Conservation (phyloP, 1,284 basidiomycete genomes). For the Tilletia caries region DNA sequence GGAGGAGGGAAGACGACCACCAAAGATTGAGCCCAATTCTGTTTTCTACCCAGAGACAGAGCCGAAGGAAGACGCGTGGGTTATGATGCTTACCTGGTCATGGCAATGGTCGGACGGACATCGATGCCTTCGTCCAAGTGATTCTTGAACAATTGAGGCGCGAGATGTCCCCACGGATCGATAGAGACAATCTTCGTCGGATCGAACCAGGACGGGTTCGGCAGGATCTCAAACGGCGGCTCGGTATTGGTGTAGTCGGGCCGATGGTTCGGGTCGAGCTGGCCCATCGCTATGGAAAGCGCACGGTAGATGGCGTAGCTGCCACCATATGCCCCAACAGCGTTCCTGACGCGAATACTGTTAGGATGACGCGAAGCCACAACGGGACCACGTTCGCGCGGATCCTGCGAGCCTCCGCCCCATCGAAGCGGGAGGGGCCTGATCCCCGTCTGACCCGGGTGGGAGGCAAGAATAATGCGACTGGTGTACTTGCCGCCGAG, state of each 20-base stretch:
- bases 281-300: constrained; percentile 76
- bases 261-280: constrained; percentile 67
- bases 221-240: constrained; percentile 78
- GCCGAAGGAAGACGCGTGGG: too few species aligned
- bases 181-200: constrained; percentile 82
- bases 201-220: constrained; percentile 76
- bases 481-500: constrained; percentile 24
- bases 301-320: constrained; percentile 93
- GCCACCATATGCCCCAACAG: constrained; percentile 87
- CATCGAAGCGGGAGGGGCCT: constrained; percentile 66
- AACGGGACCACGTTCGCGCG: constrained; percentile 73
- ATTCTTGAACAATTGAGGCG: constrained; percentile 70
- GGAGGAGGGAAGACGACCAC: constrained; percentile 59
- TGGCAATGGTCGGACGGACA: constrained; percentile 31
- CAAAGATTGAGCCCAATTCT: constrained; percentile 66
- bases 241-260: constrained; percentile 73
- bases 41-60: constrained; percentile 58
- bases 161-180: constrained; percentile 91
- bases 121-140: constrained; percentile 52
- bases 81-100: constrained; percentile 13
- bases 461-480: constrained; percentile 43
- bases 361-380: constrained; percentile 80
- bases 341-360: constrained; percentile 79
- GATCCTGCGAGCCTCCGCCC: constrained; percentile 72
- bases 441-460: constrained; percentile 57